Percentiles rank a stretch among this genome's conserved stretches.
These are phyloP conservation scores for Platanus orientalis DNA, from an alignment of 164 flowering plant genomes.

Conservation along the genomic window DNA sequence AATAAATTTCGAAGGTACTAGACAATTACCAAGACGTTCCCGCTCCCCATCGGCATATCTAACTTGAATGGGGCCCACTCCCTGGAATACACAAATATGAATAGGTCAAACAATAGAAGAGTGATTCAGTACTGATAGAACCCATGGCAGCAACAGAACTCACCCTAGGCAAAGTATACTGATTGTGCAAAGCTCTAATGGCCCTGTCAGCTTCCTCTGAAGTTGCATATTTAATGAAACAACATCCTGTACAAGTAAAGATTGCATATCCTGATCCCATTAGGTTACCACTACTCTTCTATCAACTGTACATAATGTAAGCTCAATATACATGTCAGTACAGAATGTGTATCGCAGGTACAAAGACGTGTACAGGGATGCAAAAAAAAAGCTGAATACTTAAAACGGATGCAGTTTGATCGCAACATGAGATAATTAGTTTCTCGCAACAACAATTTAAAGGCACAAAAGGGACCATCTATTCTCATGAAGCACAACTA, in stretches of 20 bases:
- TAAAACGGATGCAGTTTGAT: too few species aligned
- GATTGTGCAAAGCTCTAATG: slow-evolving; percentile 87
- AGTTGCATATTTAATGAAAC: slow-evolving; percentile 92
- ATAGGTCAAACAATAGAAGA: slow-evolving; percentile 1
- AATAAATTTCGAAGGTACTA: not conserved
- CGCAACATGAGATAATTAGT: too few species aligned
- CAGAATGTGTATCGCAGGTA: not conserved
- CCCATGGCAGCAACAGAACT: slow-evolving; percentile 25
- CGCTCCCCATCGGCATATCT: slow-evolving; percentile 98
- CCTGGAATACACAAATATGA: slow-evolving; percentile 43
- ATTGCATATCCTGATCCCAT: slow-evolving; percentile 22
- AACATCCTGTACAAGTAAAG: slow-evolving; percentile 80
- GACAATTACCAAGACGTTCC: slow-evolving; percentile 82
- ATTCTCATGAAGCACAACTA: too few species aligned
- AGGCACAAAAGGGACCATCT: too few species aligned
- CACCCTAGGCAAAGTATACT: slow-evolving; percentile 87
- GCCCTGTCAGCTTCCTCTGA: slow-evolving; percentile 95
- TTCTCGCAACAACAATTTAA: too few species aligned
- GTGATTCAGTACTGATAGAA: not conserved
- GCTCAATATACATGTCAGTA: not conserved
- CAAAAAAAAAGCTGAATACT: too few species aligned
- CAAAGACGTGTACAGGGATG: too few species aligned
- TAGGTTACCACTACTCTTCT: slow-evolving; percentile 13
- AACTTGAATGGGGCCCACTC: slow-evolving; percentile 90
- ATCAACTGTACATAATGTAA: slow-evolving; percentile 1